Percentiles rank a stretch among this genome's conserved stretches.
Evolutionary conservation across 306 rosid genomes (phyloP).

Genomic region (Crataegus laevigata): DNA sequence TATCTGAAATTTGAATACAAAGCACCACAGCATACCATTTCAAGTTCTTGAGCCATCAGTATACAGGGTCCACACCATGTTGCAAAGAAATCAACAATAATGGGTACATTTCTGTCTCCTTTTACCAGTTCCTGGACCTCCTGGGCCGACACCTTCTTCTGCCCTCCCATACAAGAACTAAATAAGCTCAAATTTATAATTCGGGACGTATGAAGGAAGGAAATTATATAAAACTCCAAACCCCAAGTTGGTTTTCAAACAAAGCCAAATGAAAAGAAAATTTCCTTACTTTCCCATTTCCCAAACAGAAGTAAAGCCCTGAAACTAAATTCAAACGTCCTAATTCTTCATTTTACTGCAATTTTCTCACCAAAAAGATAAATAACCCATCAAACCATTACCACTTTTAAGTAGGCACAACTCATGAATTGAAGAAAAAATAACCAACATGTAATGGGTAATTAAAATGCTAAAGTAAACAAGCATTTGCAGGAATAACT

Average conservation of each 20-base stretch:
- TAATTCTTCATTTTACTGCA: background rate
- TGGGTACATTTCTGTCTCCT: conserved; percentile 80
- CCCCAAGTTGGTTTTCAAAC: background rate
- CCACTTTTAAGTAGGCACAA: background rate
- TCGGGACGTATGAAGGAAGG: background rate
- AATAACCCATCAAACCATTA: background rate
- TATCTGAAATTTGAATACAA: background rate
- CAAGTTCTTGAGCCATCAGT: conserved; percentile 96
- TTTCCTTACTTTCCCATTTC: background rate
- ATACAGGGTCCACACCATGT: conserved; percentile 98
- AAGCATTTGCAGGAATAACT: background rate
- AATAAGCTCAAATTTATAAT: conserved; percentile 1
- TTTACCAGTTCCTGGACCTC: conserved; percentile 86
- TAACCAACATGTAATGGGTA: background rate
- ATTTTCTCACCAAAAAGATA: background rate
- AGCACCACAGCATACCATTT: conserved; percentile 49
- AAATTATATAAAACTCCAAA: background rate
- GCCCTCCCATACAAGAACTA: conserved; percentile 27
- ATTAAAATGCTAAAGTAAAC: background rate
- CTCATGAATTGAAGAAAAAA: background rate
- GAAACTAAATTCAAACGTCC: background rate
- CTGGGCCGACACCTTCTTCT: conserved; percentile 74
- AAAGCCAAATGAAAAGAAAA: background rate
- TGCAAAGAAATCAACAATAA: conserved; percentile 81
- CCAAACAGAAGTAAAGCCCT: background rate